Conservation (phyloP, 2,329 filamentous ascomycete species). For the Furcasterigmium sp. region DNA sequence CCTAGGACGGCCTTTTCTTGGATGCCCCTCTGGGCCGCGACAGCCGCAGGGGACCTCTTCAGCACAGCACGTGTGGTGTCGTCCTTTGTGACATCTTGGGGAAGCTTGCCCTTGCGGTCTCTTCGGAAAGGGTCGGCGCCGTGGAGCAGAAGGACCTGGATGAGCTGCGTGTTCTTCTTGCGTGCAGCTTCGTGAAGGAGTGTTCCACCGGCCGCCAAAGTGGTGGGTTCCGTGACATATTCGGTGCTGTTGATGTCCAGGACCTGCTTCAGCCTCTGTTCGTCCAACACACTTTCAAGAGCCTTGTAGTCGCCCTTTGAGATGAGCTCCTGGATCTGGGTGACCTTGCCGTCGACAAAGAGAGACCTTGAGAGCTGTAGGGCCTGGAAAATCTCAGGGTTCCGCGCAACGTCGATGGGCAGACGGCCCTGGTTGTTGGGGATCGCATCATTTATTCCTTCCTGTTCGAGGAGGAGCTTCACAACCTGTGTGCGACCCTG, state of each 20-base stretch:
- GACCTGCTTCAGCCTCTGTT: slow-evolving; percentile 77
- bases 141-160: slow-evolving; percentile 85
- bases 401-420: slow-evolving; percentile 83
- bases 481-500: slow-evolving; percentile 80
- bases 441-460: slow-evolving; percentile 81
- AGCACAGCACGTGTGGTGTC: slow-evolving; percentile 82
- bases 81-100: slow-evolving; percentile 94
- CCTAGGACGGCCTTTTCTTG: slow-evolving; percentile 96
- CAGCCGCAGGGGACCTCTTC: slow-evolving; percentile 90
- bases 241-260: slow-evolving; percentile 92
- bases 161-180: slow-evolving; percentile 79
- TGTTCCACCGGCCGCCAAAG: slow-evolving; percentile 80
- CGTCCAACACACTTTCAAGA: slow-evolving; percentile 75
- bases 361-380: slow-evolving; percentile 85
- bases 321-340: slow-evolving; percentile 77
- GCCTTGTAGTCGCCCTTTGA: slow-evolving; percentile 67
- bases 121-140: slow-evolving; percentile 94
- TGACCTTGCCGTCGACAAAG: slow-evolving; percentile 81
- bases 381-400: slow-evolving; percentile 91
- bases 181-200: slow-evolving; percentile 89
- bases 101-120: slow-evolving; percentile 90
- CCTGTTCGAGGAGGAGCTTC: slow-evolving; percentile 74
- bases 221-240: slow-evolving; percentile 73
- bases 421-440: slow-evolving; percentile 80
- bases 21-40: slow-evolving; percentile 88